Base-by-base conservation (phyloP, 805 yeast genomes). In the Ogataea polymorpha region DNA sequence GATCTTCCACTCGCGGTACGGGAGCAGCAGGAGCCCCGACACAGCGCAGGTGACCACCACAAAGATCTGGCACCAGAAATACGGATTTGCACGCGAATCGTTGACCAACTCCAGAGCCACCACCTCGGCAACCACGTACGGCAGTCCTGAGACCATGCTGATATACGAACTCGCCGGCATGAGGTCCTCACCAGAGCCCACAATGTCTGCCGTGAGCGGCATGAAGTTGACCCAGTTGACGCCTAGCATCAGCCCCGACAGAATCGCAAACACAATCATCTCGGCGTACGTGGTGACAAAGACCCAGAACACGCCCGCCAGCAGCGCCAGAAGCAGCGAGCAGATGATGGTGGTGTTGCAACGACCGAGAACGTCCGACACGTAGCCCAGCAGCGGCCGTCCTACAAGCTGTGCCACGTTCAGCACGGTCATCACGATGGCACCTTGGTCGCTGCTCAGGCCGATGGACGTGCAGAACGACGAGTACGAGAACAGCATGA, bases 11-110 rank as follows among this genome's bases (percentile, higher is more conserved):
- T 80, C 83, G 53, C 90, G 67, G 29, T 77, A 65, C 1, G 77
- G 63, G 2, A 79, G 46, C 27, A 80, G 46, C 2, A 73, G 4
- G 5, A 71, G 44, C 0, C 74, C 73, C 16, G 63, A 62, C 8
- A 72, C 56, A 38, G 74, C 71, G 37, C 76, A 62, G 14, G 68
- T 52, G 24, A 60, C 42, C 4, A 83, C 85, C 11, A 79, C 77
- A 51, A 80, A 78, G 1, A 80, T 68, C 53, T 82, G 88, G 14
- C 85, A 70, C 51, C 80, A 71, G 15, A 75, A 59, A 49, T 71
- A 83, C 2, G 86, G 86, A 35, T 45, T 47, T 3, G 26, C 27
- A 9, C 52, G 36, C n/a, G 51, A 41, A n/a, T 55, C 62, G 44
- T 53, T 45, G 48, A 38, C 42, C 25, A 65, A 36, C 20, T 51